Evolutionary conservation across 2,329 filamentous ascomycete genomes (phyloP).

Genomic region (Cladorrhinum sp.): DNA sequence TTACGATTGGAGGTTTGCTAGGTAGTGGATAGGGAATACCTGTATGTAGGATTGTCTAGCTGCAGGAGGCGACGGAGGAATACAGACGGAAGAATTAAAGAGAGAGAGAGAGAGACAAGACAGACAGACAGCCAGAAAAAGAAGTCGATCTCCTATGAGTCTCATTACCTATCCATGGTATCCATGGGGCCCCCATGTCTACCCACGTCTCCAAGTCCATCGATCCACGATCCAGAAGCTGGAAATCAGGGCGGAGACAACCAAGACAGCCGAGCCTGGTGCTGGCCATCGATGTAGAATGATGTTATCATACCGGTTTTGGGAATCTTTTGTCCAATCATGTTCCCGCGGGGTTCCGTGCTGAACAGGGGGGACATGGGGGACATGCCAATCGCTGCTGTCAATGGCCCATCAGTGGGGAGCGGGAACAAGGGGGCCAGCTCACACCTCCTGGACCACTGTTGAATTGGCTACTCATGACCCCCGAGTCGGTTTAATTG

Average conservation of each 20-base stretch:
- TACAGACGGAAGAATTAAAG: not conserved
- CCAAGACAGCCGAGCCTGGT: constrained; percentile 1
- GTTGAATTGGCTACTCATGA: constrained; percentile 4
- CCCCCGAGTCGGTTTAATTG: not conserved
- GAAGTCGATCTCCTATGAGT: not conserved
- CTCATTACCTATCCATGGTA: not conserved
- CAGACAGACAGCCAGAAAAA: not conserved
- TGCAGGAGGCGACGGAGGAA: not conserved
- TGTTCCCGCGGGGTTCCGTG: constrained; percentile 2
- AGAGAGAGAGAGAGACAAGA: constrained; percentile 1
- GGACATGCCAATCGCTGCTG: constrained; percentile 18
- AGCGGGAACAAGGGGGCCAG: not conserved
- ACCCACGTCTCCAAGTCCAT: constrained; percentile 3
- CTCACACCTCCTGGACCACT: constrained; percentile 1
- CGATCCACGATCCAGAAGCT: constrained; percentile 15
- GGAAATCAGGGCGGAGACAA: constrained; percentile 21
- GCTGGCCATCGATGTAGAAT: constrained; percentile 18
- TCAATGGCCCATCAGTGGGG: constrained; percentile 13
- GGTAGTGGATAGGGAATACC: not conserved
- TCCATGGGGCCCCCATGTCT: not conserved
- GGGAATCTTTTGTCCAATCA: constrained; percentile 18
- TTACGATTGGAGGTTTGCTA: not conserved
- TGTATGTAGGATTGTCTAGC: not conserved
- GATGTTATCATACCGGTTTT: constrained; percentile 26
- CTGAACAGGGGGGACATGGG: constrained; percentile 6